Conservation (phyloP, 2,329 filamentous ascomycete species). For the Fusarium veterinarium region DNA sequence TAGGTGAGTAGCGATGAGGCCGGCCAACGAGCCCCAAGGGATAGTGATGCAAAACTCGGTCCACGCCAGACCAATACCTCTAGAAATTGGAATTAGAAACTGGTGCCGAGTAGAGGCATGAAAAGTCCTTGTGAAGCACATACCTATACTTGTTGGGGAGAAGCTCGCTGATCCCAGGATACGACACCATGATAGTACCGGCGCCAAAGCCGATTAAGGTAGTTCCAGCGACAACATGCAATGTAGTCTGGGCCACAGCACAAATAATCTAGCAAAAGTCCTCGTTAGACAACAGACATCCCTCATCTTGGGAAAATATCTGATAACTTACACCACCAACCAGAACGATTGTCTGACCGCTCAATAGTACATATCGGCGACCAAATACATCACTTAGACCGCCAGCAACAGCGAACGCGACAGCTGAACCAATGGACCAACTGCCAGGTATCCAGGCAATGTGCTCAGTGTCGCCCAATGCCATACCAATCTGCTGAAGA, state of each 20-base stretch:
- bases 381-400: conserved; percentile 16
- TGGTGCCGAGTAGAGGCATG: not conserved
- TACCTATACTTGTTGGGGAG: conserved; percentile 15
- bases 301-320: fast-evolving
- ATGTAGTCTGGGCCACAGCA: not conserved
- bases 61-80: conserved; percentile 15
- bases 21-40: not conserved
- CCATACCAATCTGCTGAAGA: conserved; percentile 10
- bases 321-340: not conserved
- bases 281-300: not conserved
- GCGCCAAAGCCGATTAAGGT: conserved; percentile 13
- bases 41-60: conserved; percentile 16
- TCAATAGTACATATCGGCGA: conserved; percentile 3
- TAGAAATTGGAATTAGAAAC: not conserved
- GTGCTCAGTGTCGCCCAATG: not conserved
- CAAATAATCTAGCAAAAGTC: not conserved
- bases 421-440: conserved; percentile 12
- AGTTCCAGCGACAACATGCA: conserved; percentile 5
- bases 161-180: conserved; percentile 10
- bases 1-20: conserved; percentile 7
- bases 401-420: conserved; percentile 9
- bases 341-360: conserved; percentile 7
- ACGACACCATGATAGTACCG: conserved; percentile 9
- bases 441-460: conserved; percentile 18
- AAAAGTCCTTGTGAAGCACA: not conserved